Evolutionary conservation across 768 basidiomycete species (phyloP).

Genomic region (Russula emetica): DNA sequence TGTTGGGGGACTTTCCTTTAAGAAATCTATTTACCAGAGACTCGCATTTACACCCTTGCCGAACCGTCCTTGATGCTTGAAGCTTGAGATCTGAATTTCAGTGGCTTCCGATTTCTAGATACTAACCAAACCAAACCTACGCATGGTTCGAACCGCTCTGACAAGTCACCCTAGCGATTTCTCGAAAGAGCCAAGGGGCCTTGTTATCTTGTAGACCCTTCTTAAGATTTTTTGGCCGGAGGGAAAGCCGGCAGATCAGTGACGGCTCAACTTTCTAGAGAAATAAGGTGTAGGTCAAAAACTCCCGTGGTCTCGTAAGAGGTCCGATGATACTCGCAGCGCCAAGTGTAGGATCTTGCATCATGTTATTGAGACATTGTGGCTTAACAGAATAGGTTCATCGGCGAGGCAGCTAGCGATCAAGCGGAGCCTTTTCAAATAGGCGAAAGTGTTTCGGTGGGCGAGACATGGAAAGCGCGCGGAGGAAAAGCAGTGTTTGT

Average conservation of each 20-base stretch:
- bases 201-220: neutral
- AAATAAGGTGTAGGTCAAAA: neutral
- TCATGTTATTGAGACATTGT: neutral
- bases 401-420: neutral
- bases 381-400: neutral
- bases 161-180: neutral
- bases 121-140: neutral
- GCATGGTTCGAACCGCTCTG: slow-evolving; percentile 6
- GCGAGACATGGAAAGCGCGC: neutral
- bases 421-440: neutral
- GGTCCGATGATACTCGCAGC: neutral
- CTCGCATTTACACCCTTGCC: neutral
- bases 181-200: neutral
- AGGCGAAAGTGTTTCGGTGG: slow-evolving; percentile 3
- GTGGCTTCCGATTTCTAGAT: neutral
- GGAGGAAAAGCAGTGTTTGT: slow-evolving; percentile 8
- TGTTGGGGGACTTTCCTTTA: slow-evolving; percentile 52
- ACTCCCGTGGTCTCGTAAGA: neutral
- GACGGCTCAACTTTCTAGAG: neutral
- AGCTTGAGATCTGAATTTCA: slow-evolving; percentile 1
- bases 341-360: neutral
- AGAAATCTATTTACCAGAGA: slow-evolving; percentile 40
- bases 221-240: neutral
- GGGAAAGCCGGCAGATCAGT: neutral
- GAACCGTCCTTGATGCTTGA: neutral